Base-by-base conservation (phyloP, 78 protist genomes). In the Chrysochromulina parva region DNA sequence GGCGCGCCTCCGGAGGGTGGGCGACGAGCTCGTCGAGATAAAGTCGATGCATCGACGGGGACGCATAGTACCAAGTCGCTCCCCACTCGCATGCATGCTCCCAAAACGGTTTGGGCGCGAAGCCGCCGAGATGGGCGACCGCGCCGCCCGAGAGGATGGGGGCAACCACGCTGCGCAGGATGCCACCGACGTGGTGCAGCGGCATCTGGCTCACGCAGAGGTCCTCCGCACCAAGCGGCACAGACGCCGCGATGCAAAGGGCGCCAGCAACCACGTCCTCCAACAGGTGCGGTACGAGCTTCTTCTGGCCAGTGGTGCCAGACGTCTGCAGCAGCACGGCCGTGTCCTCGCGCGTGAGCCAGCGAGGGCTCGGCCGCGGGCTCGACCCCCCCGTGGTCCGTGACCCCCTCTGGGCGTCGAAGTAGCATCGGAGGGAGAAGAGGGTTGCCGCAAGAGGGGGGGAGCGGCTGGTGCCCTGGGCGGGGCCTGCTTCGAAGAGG, bases 141-240 rank as follows among this genome's bases (percentile, higher is more conserved):
- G 85, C 4, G 65, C 55, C 59, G 16, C 85, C 55, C 13, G 59
- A 48, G 38, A 53, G 22, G 47, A 78, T 53, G 38, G 55, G 59
- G 6, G 59, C 55, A 9, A 53, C 26, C 55, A 53, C 85, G 52
- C 20, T 78, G 48, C 85, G 28, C 10, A 20, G 24, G 65, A 78
- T 48, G 59, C 85, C 85, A 14, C 59, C 78, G 78, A 69, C 28
- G 78, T 69, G 78, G 78, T n/a, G 28, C 50, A 69, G 78, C 52
- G 78, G 78, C 78, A 69, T 69, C 48, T 69, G 78, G 85, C 52
- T 78, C 59, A 6, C 7, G 55, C 65, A 53, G 58, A 78, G 7
- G 85, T 78, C 85, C 2, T 7, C 14, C 4, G 28, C 38, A 13
- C 4, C 20, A 3, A 78, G 59, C 26, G 48, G 62, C 47, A 55